Percentiles rank a stretch among this genome's conserved stretches.
phyloP scores from a whole-genome alignment of 306 rosid genomes.

The Glycine latifolia region DNA sequence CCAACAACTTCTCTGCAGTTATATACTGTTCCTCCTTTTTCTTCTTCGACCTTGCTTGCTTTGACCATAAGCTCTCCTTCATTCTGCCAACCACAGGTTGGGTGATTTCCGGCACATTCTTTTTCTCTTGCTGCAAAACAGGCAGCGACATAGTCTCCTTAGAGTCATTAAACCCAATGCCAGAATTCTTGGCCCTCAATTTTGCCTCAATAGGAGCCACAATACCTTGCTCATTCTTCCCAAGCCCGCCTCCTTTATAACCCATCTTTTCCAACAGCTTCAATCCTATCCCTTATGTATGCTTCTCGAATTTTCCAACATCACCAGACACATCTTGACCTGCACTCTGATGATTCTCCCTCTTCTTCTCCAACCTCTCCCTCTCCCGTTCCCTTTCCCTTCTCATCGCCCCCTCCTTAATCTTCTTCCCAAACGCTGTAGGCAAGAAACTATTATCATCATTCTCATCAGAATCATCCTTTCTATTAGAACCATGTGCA shows the following conservation, averaged over 20 bases:
- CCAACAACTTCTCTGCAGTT: conserved; percentile 80
- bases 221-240: conserved; percentile 89
- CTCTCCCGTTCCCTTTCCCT: conserved; percentile 69
- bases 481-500: conserved; percentile 46
- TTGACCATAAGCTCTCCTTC: conserved; percentile 71
- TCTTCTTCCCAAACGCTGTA: conserved; percentile 79
- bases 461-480: conserved; percentile 46
- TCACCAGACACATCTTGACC: conserved; percentile 43
- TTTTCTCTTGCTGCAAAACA: conserved; percentile 57
- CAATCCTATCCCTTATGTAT: conserved; percentile 86
- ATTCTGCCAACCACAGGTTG: conserved; percentile 49
- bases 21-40: conserved; percentile 58
- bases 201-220: conserved; percentile 75
- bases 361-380: conserved; percentile 64
- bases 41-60: conserved; percentile 57
- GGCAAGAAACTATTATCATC: conserved; percentile 62
- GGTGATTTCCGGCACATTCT: conserved; percentile 39
- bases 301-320: conserved; percentile 80
- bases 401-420: conserved; percentile 83
- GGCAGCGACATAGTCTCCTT: conserved; percentile 59
- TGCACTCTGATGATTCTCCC: conserved; percentile 41
- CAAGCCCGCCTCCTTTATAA: conserved; percentile 96
- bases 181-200: conserved; percentile 83
- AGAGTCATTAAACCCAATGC: conserved; percentile 81
- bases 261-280: conserved; percentile 92